phyloP scores from a whole-genome alignment of 1,284 basidiomycete genomes.

The Papiliotrema flavescens region DNA sequence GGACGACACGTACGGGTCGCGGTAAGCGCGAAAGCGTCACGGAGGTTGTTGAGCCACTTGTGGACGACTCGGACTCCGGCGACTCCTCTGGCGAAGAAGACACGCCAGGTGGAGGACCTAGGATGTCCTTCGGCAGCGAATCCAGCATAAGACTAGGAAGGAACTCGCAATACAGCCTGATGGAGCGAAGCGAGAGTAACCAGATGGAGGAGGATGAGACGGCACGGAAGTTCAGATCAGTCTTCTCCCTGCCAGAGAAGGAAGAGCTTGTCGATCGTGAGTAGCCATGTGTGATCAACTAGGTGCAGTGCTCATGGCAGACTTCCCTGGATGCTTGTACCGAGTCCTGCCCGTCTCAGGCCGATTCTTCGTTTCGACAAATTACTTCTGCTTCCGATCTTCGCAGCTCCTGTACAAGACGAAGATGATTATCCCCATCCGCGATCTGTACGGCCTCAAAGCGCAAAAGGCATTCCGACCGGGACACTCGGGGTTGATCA shows the following conservation, averaged over 20 bases:
- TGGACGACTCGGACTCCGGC: constrained; percentile 3
- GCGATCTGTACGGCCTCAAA: constrained; percentile 79
- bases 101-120: not conserved
- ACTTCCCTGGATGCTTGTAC: constrained; percentile 82
- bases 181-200: constrained; percentile 53
- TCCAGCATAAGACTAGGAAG: not conserved
- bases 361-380: constrained; percentile 78
- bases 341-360: constrained; percentile 81
- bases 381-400: constrained; percentile 86
- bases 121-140: not conserved
- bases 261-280: constrained; percentile 80
- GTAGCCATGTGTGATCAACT: too few relatives aligned
- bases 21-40: constrained; percentile 13
- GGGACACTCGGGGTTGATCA: constrained; percentile 79
- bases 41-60: constrained; percentile 23
- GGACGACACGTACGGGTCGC: constrained; percentile 1
- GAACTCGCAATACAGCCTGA: constrained; percentile 59
- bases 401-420: constrained; percentile 73
- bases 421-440: constrained; percentile 89
- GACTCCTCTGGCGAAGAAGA: constrained; percentile 14
- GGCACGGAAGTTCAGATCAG: constrained; percentile 59
- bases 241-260: constrained; percentile 80
- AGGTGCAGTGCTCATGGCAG: constrained; percentile 51
- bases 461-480: constrained; percentile 83
- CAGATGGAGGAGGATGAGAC: constrained; percentile 33